Percentiles rank a stretch among this genome's conserved stretches.
Conservation (phyloP, 2,329 filamentous ascomycete genomes). For the Colletotrichum phormii region DNA sequence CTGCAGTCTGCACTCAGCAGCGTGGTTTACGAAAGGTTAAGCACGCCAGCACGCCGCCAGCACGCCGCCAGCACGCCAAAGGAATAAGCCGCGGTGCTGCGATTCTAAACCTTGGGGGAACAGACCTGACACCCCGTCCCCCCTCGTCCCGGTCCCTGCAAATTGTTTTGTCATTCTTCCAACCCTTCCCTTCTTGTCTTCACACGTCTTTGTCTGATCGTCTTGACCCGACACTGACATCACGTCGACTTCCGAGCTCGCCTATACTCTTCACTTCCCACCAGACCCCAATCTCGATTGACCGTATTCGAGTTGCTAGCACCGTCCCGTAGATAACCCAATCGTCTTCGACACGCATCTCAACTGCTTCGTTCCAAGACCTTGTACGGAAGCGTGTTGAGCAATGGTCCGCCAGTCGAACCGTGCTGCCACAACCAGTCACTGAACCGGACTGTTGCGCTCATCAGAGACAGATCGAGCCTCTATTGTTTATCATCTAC, state of each 20-base stretch:
- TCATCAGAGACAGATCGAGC: neutral
- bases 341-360: neutral
- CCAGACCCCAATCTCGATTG: neutral
- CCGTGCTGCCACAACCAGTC: neutral
- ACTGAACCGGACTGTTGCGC: neutral
- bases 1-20: neutral
- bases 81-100: constrained; percentile 18
- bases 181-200: neutral
- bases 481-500: neutral
- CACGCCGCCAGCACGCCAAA: neutral
- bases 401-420: constrained; percentile 19
- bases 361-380: neutral
- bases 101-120: constrained; percentile 28
- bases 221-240: neutral
- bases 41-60: neutral
- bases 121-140: constrained; percentile 26
- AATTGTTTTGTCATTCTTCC: constrained; percentile 10
- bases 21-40: constrained; percentile 14
- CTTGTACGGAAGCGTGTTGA: neutral
- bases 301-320: neutral
- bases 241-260: neutral
- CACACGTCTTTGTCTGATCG: neutral
- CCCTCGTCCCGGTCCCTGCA: neutral
- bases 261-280: neutral
- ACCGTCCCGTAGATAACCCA: neutral